Evolutionary conservation across 306 rosid species (phyloP).

Genomic region (Begonia peltatifolia): DNA sequence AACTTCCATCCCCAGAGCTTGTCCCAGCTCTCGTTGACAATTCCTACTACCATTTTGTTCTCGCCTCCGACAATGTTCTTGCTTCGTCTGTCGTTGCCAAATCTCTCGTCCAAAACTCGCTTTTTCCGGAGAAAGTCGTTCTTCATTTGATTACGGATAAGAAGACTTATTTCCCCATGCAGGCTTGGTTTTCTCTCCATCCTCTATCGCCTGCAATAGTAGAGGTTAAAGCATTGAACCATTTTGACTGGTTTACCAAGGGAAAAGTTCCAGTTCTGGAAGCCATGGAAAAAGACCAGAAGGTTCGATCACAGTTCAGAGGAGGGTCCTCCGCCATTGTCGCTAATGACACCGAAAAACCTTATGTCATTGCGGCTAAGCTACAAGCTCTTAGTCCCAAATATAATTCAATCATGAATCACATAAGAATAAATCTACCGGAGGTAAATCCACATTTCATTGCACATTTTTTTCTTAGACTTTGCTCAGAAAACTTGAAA

Average conservation of each 20-base stretch:
- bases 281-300: conserved; percentile 96
- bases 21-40: conserved; percentile 91
- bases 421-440: conserved; percentile 84
- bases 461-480: too few species aligned
- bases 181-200: conserved; percentile 96
- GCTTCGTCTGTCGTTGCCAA: conserved; percentile 86
- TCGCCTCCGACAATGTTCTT: conserved; percentile 87
- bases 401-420: conserved; percentile 96
- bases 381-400: conserved; percentile 96
- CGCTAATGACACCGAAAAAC: conserved; percentile 66
- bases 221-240: conserved; percentile 98
- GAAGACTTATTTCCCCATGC: conserved; percentile 94
- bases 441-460: conserved; percentile 39
- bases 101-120: conserved; percentile 65
- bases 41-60: conserved; percentile 71
- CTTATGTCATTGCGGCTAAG: conserved; percentile 73
- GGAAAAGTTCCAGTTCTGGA: conserved; percentile 96
- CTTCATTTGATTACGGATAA: conserved; percentile 83
- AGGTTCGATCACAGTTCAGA: conserved; percentile 69
- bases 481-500: too few species aligned
- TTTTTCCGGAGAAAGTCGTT: conserved; percentile 53
- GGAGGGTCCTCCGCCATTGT: conserved; percentile 95
- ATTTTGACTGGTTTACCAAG: conserved; percentile 87
- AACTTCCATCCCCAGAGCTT: conserved; percentile 82
- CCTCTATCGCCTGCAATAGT: conserved; percentile 72